Evolutionary conservation across 495 filamentous ascomycete genomes (phyloP).

Genomic region (Penicillium flavigenum): DNA sequence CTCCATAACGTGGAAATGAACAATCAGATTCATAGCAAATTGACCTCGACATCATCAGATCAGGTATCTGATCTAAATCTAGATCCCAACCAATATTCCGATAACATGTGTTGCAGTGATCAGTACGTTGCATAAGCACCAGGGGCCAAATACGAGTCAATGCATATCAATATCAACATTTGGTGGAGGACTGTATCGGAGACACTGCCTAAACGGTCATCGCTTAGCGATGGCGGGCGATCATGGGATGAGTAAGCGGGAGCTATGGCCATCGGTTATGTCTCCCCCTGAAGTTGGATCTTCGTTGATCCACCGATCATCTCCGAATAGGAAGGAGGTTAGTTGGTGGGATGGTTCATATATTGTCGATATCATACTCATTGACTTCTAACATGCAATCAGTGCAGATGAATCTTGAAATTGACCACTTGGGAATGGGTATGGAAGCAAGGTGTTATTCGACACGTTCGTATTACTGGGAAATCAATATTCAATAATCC

Average conservation of each 20-base stretch:
- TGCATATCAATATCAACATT: not conserved
- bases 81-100: slow-evolving; percentile 6
- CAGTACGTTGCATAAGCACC: not conserved
- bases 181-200: slow-evolving; percentile 20
- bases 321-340: slow-evolving; percentile 31
- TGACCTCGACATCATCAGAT: not conserved
- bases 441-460: not conserved
- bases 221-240: slow-evolving; percentile 16
- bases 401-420: not conserved
- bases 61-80: slow-evolving; percentile 10
- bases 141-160: slow-evolving; percentile 8
- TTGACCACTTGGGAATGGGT: not conserved
- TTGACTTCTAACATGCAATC: not conserved
- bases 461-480: not conserved
- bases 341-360: not conserved
- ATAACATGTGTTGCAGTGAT: not conserved
- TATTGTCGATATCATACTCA: not conserved
- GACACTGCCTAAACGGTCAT: slow-evolving; percentile 22
- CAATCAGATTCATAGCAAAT: not conserved
- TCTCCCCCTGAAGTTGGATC: slow-evolving; percentile 15
- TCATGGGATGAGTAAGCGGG: slow-evolving; percentile 13
- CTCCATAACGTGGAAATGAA: not conserved
- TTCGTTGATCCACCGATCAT: slow-evolving; percentile 22
- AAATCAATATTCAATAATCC: not conserved
- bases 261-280: slow-evolving; percentile 37